phyloP scores from a whole-genome alignment of 495 filamentous ascomycete genomes.

The Neurospora sp. region DNA sequence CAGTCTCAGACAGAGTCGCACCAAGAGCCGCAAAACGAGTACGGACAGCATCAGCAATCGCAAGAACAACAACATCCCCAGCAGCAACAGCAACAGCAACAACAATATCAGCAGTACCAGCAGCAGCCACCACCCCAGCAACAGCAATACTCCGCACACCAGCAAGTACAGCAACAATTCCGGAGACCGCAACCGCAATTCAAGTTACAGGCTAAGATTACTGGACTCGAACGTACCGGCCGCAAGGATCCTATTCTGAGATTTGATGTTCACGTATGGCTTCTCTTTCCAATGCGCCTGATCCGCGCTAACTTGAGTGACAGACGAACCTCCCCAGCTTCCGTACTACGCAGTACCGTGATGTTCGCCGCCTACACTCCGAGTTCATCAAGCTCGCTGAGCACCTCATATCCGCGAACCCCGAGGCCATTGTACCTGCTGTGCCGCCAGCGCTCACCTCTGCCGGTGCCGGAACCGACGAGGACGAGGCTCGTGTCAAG shows the following conservation, averaged over 20 bases:
- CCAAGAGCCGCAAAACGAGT: slow-evolving; percentile 10
- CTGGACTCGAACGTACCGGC: slow-evolving; percentile 80
- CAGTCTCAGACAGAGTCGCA: slow-evolving; percentile 11
- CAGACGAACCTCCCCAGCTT: slow-evolving; percentile 97
- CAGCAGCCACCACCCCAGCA: slow-evolving; percentile 20
- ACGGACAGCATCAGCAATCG: slow-evolving; percentile 19
- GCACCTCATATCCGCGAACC: slow-evolving; percentile 90
- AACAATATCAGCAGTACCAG: slow-evolving; percentile 14
- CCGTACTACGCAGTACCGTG: slow-evolving; percentile 93
- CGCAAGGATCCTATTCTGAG: slow-evolving; percentile 90
- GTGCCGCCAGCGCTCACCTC: slow-evolving; percentile 85
- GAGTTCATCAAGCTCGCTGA: slow-evolving; percentile 93
- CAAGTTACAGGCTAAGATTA: slow-evolving; percentile 88
- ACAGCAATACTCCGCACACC: slow-evolving; percentile 4
- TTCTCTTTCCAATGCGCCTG: not conserved
- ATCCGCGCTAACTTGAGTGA: slow-evolving; percentile 4
- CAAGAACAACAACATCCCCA: slow-evolving; percentile 11
- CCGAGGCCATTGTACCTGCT: slow-evolving; percentile 94
- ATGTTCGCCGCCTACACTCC: slow-evolving; percentile 87
- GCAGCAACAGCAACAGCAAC: slow-evolving; percentile 16
- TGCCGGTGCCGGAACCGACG: slow-evolving; percentile 91
- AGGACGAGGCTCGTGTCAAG: slow-evolving; percentile 88
- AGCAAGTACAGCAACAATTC: slow-evolving; percentile 38
- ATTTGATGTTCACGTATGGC: slow-evolving; percentile 91
- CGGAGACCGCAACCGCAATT: slow-evolving; percentile 53